These are phyloP conservation scores for Jacaranda copaia DNA, from an alignment of 257 asterid genomes.

Conservation along the genomic window DNA sequence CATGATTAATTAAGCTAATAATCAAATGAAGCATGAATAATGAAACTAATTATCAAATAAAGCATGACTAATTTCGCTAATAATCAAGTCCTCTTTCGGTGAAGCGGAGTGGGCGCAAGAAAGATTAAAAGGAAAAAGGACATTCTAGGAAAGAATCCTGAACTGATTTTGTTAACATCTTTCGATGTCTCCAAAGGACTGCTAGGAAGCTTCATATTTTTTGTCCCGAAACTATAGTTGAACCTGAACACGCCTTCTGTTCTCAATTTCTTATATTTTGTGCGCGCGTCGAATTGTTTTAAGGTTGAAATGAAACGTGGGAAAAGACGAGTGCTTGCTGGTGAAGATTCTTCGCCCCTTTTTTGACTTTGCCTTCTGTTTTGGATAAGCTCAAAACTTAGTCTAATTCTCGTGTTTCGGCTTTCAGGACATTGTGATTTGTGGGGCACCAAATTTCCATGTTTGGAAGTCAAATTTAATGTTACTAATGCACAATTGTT, in stretches of 20 bases:
- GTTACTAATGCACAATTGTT: neutral
- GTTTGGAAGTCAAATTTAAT: no score
- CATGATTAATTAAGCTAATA: no score
- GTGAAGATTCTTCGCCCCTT: conserved; percentile 12
- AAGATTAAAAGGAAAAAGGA: neutral
- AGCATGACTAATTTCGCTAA: no score
- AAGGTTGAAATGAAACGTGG: conserved; percentile 10
- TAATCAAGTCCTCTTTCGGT: no score
- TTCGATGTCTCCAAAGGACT: conserved; percentile 35
- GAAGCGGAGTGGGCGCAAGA: no score
- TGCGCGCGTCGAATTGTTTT: neutral
- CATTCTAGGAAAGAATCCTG: neutral
- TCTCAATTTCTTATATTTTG: neutral
- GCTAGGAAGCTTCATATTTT: neutral
- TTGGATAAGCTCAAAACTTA: conserved; percentile 37
- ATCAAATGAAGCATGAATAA: no score
- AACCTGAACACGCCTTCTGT: conserved; percentile 32
- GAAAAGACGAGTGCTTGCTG: conserved; percentile 22
- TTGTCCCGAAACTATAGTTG: neutral
- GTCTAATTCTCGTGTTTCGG: conserved; percentile 36
- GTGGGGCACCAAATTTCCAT: conserved; percentile 10
- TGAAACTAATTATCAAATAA: no score
- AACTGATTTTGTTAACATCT: conserved; percentile 1
- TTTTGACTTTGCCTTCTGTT: conserved; percentile 32
- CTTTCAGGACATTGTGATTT: neutral